phyloP scores from a whole-genome alignment of 192 early-diverging fungal genomes.

The Chytriomyces sp. region DNA sequence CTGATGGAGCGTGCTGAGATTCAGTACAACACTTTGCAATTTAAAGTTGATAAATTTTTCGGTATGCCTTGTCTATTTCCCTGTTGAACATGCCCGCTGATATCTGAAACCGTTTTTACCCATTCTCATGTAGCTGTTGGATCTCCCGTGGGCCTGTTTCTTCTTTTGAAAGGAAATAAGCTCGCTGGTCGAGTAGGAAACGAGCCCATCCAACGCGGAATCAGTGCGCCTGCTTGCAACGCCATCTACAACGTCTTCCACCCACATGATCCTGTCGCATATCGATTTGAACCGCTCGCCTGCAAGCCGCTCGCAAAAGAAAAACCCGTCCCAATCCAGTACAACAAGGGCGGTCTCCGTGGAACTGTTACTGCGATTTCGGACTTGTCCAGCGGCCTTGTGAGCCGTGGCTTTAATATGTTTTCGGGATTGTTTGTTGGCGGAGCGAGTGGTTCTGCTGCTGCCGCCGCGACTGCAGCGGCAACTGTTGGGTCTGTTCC shows the following conservation, averaged over 20 bases:
- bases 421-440: conserved; percentile 40
- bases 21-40: conserved; percentile 58
- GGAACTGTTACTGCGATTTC: conserved; percentile 65
- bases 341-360: conserved; percentile 82
- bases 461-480: background rate
- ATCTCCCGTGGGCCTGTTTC: conserved; percentile 81
- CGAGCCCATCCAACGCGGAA: conserved; percentile 8
- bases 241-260: conserved; percentile 82
- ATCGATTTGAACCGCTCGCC: conserved; percentile 75
- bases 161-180: conserved; percentile 76
- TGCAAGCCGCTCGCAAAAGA: conserved; percentile 58
- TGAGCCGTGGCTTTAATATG: conserved; percentile 69
- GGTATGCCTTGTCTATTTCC: conserved; percentile 40
- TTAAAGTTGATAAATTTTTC: conserved; percentile 78
- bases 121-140: conserved; percentile 61
- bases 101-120: background rate
- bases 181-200: conserved; percentile 42
- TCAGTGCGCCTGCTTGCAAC: conserved; percentile 63
- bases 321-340: conserved; percentile 77
- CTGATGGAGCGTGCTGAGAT: conserved; percentile 46
- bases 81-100: conserved; percentile 8
- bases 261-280: conserved; percentile 70
- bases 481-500: background rate
- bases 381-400: conserved; percentile 71
- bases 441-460: background rate